Evolutionary conservation across 2,329 filamentous ascomycete species (phyloP).

Genomic region (Aureobasidium sp.): DNA sequence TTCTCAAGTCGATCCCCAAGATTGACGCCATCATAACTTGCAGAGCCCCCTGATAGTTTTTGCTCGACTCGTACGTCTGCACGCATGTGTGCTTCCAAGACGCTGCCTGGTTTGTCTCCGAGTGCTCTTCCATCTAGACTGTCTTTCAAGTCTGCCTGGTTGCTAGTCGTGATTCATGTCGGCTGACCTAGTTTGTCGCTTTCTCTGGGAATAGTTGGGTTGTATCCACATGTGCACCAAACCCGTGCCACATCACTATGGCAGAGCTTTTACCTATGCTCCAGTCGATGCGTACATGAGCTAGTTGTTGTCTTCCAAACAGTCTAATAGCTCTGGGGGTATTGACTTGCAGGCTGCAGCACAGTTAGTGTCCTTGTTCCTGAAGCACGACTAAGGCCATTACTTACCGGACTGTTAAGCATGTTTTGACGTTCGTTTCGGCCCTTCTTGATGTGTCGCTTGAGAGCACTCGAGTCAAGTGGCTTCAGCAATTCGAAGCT

Average conservation of each 20-base stretch:
- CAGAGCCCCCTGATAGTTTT: background rate
- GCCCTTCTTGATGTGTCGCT: constrained; percentile 98
- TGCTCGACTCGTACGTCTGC: background rate
- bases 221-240: background rate
- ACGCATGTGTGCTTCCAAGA: background rate
- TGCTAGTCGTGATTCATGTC: background rate
- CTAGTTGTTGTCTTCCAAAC: background rate
- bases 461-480: constrained; percentile 87
- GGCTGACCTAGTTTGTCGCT: background rate
- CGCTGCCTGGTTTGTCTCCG: background rate
- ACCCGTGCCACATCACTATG: background rate
- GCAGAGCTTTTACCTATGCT: background rate
- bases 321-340: constrained; percentile 43
- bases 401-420: constrained; percentile 87
- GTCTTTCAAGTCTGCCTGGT: background rate
- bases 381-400: background rate
- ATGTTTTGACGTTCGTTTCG: constrained; percentile 90
- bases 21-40: background rate
- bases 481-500: constrained; percentile 97
- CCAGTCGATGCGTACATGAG: background rate
- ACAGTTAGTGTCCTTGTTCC: constrained; percentile 13
- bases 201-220: background rate
- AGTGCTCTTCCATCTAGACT: background rate
- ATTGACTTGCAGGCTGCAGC: constrained; percentile 41
- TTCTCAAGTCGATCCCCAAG: background rate